phyloP scores from a whole-genome alignment of 2,329 filamentous ascomycete genomes.

The Cordyceps militaris region DNA sequence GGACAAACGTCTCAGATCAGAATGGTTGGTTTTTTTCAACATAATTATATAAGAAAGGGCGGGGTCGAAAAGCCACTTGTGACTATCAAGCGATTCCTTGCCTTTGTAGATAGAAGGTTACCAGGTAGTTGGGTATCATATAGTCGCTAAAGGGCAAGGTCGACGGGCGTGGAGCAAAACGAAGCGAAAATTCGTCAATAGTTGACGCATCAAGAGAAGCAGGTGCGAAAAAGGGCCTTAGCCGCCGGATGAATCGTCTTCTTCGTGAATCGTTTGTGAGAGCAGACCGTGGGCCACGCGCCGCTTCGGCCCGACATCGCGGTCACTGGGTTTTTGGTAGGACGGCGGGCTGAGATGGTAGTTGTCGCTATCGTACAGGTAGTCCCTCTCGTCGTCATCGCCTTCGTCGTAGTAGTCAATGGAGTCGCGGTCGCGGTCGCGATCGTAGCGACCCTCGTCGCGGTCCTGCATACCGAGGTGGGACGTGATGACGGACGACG shows the following conservation, averaged over 20 bases:
- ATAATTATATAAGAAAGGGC: neutral
- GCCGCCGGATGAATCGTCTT: slow-evolving; percentile 53
- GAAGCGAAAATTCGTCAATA: neutral
- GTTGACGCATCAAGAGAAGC: neutral
- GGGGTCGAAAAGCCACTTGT: neutral
- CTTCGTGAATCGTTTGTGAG: slow-evolving; percentile 63
- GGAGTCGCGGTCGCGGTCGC: neutral
- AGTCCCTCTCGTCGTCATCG: slow-evolving; percentile 13
- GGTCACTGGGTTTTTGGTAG: slow-evolving; percentile 21
- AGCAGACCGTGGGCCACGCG: slow-evolving; percentile 44
- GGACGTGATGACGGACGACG: slow-evolving; percentile 48
- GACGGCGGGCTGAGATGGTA: slow-evolving; percentile 14
- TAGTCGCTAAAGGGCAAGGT: neutral
- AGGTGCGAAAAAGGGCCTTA: neutral
- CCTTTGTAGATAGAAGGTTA: neutral
- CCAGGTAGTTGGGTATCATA: slow-evolving; percentile 1
- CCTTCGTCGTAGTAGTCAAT: slow-evolving; percentile 9
- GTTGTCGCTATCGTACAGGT: slow-evolving; percentile 14
- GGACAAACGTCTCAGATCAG: neutral
- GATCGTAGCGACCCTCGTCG: slow-evolving; percentile 11
- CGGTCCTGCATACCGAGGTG: slow-evolving; percentile 37
- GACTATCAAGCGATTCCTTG: neutral
- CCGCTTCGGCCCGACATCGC: slow-evolving; percentile 31
- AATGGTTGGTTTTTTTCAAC: neutral
- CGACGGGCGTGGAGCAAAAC: neutral